Percentiles rank a stretch among this genome's conserved stretches.
phyloP scores from a whole-genome alignment of 83 land plant species.

The Thuja plicata region DNA sequence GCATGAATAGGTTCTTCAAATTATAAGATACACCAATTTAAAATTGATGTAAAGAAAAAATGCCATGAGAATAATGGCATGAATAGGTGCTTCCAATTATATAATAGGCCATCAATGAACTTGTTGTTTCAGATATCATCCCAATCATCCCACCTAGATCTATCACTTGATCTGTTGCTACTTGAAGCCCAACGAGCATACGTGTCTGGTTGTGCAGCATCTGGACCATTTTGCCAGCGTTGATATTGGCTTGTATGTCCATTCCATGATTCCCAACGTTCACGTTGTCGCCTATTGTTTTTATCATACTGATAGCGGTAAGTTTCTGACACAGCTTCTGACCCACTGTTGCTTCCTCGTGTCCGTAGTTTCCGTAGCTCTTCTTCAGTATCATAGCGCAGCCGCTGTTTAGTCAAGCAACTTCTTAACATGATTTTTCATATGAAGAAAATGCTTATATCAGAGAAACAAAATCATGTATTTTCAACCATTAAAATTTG shows the following conservation, averaged over 20 bases:
- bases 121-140: background rate
- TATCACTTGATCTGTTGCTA: constrained; percentile 2
- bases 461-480: constrained; percentile 1
- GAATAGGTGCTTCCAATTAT: background rate
- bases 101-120: background rate
- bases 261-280: constrained; percentile 27
- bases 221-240: constrained; percentile 36
- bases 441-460: background rate
- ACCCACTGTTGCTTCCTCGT: constrained; percentile 31
- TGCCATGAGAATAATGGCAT: background rate
- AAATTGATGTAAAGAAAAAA: background rate
- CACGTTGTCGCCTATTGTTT: constrained; percentile 25
- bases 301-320: constrained; percentile 25
- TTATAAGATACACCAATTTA: background rate
- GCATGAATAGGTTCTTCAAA: background rate
- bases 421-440: constrained; percentile 7
- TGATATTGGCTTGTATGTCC: constrained; percentile 24
- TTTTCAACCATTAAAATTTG: background rate
- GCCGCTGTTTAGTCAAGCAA: constrained; percentile 39
- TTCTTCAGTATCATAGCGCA: constrained; percentile 63
- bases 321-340: constrained; percentile 25
- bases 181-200: constrained; percentile 24
- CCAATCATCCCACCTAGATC: constrained; percentile 23
- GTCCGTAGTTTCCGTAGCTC: constrained; percentile 39
- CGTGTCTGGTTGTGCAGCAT: constrained; percentile 35